Percentiles rank a stretch among this genome's conserved stretches.
Conservation (phyloP, 164 flowering plant species). For the Annona cherimola region DNA sequence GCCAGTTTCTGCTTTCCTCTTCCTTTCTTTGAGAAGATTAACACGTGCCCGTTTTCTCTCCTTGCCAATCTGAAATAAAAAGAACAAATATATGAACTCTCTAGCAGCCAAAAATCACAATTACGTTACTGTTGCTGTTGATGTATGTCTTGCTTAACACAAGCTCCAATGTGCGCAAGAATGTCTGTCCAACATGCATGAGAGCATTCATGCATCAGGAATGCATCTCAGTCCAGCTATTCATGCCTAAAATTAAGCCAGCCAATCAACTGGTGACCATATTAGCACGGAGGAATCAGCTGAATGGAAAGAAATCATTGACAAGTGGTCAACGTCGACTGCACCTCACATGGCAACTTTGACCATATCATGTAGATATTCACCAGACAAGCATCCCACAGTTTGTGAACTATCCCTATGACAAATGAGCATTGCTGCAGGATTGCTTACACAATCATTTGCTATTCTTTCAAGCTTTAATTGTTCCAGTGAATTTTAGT, state of each 20-base stretch:
- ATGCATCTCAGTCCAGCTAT: not conserved
- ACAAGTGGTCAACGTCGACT: not conserved
- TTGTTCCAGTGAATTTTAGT: not conserved
- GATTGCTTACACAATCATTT: not conserved
- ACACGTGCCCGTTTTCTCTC: slow-evolving; percentile 30
- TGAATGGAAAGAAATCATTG: not conserved
- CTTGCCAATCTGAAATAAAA: slow-evolving; percentile 42
- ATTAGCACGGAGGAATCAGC: not conserved
- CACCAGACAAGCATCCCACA: not conserved
- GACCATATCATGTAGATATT: not conserved
- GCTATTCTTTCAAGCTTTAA: not conserved
- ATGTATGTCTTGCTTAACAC: too few relatives aligned
- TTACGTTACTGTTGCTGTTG: too few relatives aligned
- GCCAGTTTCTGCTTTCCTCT: slow-evolving; percentile 30
- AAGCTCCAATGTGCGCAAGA: too few relatives aligned
- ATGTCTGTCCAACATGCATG: too few relatives aligned
- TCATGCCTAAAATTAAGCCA: not conserved
- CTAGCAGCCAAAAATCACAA: too few relatives aligned
- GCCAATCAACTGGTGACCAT: not conserved
- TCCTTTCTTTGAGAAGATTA: slow-evolving; percentile 45
- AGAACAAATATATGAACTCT: not conserved
- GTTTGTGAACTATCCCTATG: not conserved
- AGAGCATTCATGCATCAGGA: not conserved
- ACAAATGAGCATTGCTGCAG: not conserved
- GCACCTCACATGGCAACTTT: not conserved